These are phyloP conservation scores for Fusarium camptoceras DNA, from an alignment of 2,329 filamentous ascomycete genomes.

Conservation along the genomic window DNA sequence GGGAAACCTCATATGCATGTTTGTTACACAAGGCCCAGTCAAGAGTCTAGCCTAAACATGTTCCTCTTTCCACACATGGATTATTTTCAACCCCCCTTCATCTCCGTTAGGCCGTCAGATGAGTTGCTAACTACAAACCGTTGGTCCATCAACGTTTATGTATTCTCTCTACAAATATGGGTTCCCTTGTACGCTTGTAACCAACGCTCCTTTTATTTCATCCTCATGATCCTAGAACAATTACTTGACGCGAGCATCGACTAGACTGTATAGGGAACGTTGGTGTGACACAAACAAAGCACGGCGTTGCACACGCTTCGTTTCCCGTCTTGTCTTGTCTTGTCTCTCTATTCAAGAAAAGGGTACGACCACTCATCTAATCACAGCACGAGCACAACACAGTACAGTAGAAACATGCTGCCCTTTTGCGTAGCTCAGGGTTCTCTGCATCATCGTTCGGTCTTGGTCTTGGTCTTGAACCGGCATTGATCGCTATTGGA, in stretches of 20 bases:
- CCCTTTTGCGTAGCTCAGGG: slow-evolving; percentile 32
- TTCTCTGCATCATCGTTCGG: slow-evolving; percentile 41
- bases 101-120: slow-evolving; percentile 4
- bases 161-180: not conserved
- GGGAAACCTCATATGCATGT: slow-evolving; percentile 26
- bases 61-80: not conserved
- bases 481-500: slow-evolving; percentile 12
- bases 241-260: slow-evolving; percentile 28
- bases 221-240: slow-evolving; percentile 14
- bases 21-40: slow-evolving; percentile 23
- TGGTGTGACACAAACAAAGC: slow-evolving; percentile 45
- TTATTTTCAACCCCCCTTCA: not conserved
- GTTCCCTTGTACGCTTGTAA: slow-evolving; percentile 17
- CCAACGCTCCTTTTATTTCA: slow-evolving; percentile 14
- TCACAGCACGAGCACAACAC: slow-evolving; percentile 1
- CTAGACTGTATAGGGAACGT: slow-evolving; percentile 5
- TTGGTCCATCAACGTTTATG: slow-evolving; percentile 6
- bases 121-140: not conserved
- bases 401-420: slow-evolving; percentile 19
- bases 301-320: slow-evolving; percentile 41
- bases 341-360: slow-evolving; percentile 32
- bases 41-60: slow-evolving; percentile 6
- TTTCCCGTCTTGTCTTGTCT: slow-evolving; percentile 40
- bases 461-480: slow-evolving; percentile 27
- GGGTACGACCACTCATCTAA: slow-evolving; percentile 14